These are phyloP conservation scores for Pythium folliculosum DNA, from an alignment of 352 stramenopile genomes.

Conservation along the genomic window DNA sequence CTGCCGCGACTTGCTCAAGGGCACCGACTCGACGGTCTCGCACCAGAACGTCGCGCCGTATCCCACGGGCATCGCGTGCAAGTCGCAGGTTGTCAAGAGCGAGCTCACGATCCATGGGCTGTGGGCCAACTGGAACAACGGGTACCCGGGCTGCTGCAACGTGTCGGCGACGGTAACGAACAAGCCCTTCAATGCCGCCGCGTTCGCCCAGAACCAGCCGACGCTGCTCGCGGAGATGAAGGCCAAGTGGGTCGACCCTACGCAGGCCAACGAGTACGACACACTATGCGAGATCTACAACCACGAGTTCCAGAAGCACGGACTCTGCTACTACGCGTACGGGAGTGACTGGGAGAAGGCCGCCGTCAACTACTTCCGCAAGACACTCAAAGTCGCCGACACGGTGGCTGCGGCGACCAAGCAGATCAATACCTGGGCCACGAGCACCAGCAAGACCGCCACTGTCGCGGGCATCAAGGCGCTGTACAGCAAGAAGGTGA, in stretches of 20 bases:
- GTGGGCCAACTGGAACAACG: constrained; percentile 80
- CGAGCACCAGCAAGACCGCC: constrained; percentile 11
- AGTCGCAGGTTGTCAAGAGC: constrained; percentile 40
- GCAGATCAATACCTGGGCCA: constrained; percentile 59
- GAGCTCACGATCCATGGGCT: constrained; percentile 78
- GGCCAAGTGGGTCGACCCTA: constrained; percentile 68
- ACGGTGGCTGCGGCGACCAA: constrained; percentile 34
- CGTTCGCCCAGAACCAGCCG: constrained; percentile 48
- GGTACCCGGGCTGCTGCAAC: constrained; percentile 75
- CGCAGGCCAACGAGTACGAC: constrained; percentile 49
- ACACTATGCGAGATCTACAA: constrained; percentile 81
- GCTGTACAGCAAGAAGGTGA: constrained; percentile 59
- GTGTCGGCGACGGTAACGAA: constrained; percentile 59
- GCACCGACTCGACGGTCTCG: constrained; percentile 74
- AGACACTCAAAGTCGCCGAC: constrained; percentile 54
- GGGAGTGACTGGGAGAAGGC: constrained; percentile 49
- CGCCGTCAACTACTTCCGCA: constrained; percentile 66
- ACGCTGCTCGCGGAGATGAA: constrained; percentile 56
- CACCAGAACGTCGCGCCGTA: constrained; percentile 77
- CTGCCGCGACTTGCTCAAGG: constrained; percentile 72
- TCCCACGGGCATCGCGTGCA: constrained; percentile 54
- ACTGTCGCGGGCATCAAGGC: constrained; percentile 22
- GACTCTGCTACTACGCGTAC: constrained; percentile 66
- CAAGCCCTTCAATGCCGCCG: constrained; percentile 51
- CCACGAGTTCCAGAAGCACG: constrained; percentile 87